Base-by-base conservation (phyloP, 306 rosid genomes). In the Dalbergia cultrata region DNA sequence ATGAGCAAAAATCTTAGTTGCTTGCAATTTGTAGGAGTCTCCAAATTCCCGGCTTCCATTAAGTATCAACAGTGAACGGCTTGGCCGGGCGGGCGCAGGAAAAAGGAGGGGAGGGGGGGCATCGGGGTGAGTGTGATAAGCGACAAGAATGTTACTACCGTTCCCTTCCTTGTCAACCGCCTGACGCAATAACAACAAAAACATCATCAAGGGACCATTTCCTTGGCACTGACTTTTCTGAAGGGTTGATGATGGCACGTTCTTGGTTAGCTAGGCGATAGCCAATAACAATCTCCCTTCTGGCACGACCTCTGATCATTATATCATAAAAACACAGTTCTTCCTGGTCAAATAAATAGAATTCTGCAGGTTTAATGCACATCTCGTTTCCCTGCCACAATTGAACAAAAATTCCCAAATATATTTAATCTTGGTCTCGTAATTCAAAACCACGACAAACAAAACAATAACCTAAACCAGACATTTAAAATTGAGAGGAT, bases 161-260 rank as follows among this genome's bases (percentile, higher is more conserved):
- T 37, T 56, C 63, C 62, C 65, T 52, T 6, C 63, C 64, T 47
- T 11, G 47, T 90, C 87, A 89, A 74, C 84, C 88, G 4, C 91
- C 83, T 2, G 86, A 31, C 57, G 97, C 92, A 43, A 95, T 87
- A 60, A 89, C 94, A 17, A 95, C 95, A 65, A 95, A 95, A 63
- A 93, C 98, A 64, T 95, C 99, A 63, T 82, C 98, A 8, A 89
- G 91, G 66, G 94, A 87, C 99, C 98, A 95, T 84, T 91, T 93
- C 83, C 92, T 89, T 67, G 77, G 84, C 72, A 82, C 85, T 1
- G 86, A 83, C 63, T 95, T 95, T 31, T 69, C 87, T 4, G 92
- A 72, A 39, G 99, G 99, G 85, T 95, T 95, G 78, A 95, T 93
- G 19, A 88, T 67, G 67, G 99, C 99, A 11, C 95, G 85, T 66